Percentiles rank a stretch among this genome's conserved stretches.
Evolutionary conservation across 495 filamentous ascomycete species (phyloP).

Genomic region (Penicillium macrosclerotiorum): DNA sequence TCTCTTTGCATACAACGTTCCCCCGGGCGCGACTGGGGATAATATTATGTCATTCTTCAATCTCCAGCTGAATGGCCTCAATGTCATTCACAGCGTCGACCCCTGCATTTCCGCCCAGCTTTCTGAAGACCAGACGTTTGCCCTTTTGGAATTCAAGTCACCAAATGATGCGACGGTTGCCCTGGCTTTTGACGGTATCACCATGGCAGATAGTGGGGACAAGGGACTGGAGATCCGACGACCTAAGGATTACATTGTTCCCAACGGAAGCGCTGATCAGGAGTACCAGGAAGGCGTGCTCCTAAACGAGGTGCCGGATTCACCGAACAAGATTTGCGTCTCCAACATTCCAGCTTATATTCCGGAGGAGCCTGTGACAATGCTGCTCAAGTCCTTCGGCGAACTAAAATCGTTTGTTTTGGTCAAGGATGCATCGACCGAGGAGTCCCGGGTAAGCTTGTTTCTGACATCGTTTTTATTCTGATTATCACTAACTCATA

Average conservation of each 20-base stretch:
- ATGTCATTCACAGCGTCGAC: constrained; percentile 79
- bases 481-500: constrained; percentile 17
- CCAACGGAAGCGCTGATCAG: constrained; percentile 71
- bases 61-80: constrained; percentile 88
- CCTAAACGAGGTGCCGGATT: constrained; percentile 81
- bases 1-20: constrained; percentile 81
- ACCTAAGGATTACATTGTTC: constrained; percentile 97
- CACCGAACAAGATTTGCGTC: constrained; percentile 91
- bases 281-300: constrained; percentile 75
- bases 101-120: constrained; percentile 85
- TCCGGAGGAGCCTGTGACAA: constrained; percentile 84
- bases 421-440: constrained; percentile 82
- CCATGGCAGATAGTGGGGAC: constrained; percentile 69
- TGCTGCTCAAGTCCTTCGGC: constrained; percentile 86
- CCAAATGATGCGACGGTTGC: constrained; percentile 86
- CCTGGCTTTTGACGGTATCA: constrained; percentile 83
- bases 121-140: constrained; percentile 73
- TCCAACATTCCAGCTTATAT: constrained; percentile 85
- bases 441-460: constrained; percentile 77
- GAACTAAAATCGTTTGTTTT: constrained; percentile 90
- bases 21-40: constrained; percentile 66
- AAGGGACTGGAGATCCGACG: constrained; percentile 77
- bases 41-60: constrained; percentile 85
- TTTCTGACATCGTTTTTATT: not conserved
- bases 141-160: constrained; percentile 87